Conservation (phyloP, 495 filamentous ascomycete species). For the Coniosporium apollinis region DNA sequence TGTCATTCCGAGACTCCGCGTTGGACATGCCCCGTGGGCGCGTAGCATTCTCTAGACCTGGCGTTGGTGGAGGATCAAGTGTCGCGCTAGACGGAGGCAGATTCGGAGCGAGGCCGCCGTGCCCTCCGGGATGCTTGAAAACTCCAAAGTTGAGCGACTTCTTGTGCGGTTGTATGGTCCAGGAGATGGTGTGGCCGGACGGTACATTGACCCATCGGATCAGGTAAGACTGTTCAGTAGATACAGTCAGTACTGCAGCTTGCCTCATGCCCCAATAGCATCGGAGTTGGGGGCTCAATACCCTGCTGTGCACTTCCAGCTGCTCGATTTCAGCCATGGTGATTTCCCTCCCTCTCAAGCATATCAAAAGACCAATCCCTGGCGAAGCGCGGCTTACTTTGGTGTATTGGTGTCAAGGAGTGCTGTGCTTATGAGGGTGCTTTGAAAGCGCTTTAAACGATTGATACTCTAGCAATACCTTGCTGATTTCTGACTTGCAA, state of each 20-base stretch:
- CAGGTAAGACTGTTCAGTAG: constrained; percentile 62
- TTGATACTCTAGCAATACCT: too few relatives aligned
- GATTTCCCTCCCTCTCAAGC: too few relatives aligned
- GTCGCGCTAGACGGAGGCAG: constrained; percentile 31
- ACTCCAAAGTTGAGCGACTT: constrained; percentile 96
- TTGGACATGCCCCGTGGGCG: constrained; percentile 6
- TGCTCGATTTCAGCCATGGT: constrained; percentile 89
- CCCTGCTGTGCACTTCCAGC: constrained; percentile 94
- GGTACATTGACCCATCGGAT: constrained; percentile 92
- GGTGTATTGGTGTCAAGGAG: too few relatives aligned
- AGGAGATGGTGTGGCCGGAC: constrained; percentile 79
- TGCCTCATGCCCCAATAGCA: not conserved
- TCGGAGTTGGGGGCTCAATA: constrained; percentile 24
- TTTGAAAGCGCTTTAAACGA: too few relatives aligned
- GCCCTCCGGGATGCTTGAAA: constrained; percentile 82
- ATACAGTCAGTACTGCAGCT: constrained; percentile 3
- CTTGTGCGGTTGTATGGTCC: constrained; percentile 94
- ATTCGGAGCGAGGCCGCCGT: constrained; percentile 30
- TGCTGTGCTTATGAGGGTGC: too few relatives aligned
- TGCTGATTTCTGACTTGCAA: too few relatives aligned
- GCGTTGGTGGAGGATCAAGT: constrained; percentile 31
- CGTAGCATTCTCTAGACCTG: constrained; percentile 4
- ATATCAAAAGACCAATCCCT: too few relatives aligned
- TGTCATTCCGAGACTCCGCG: constrained; percentile 28
- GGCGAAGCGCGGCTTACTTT: too few relatives aligned